Evolutionary conservation across 768 basidiomycete genomes (phyloP).

Genomic region (Termitomyces sp.): DNA sequence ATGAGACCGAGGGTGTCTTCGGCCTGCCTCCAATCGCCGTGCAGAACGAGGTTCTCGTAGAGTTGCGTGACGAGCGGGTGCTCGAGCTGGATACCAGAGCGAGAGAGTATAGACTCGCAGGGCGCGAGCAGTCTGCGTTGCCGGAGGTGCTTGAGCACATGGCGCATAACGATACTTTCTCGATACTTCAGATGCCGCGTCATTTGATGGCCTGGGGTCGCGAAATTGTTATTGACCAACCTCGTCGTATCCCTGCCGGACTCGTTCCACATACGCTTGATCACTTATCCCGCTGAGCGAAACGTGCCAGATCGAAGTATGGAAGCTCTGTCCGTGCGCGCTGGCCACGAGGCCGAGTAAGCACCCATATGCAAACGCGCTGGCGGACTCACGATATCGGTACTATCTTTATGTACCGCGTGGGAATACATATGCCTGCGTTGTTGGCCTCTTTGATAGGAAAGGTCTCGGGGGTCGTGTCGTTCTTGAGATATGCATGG

Average conservation of each 20-base stretch:
- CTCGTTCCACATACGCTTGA: constrained; percentile 47
- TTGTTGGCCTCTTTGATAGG: constrained; percentile 49
- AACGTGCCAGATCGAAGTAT: constrained; percentile 77
- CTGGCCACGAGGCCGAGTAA: too few species aligned
- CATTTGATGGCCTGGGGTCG: constrained; percentile 2
- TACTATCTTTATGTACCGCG: constrained; percentile 67
- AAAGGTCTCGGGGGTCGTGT: constrained; percentile 59
- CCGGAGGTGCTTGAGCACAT: constrained; percentile 72
- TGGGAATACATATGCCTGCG: constrained; percentile 53
- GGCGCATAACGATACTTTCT: constrained; percentile 59
- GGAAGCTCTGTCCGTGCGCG: constrained; percentile 66
- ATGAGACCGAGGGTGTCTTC: constrained; percentile 48
- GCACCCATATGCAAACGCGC: too few species aligned
- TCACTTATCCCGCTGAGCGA: constrained; percentile 56
- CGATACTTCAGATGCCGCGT: constrained; percentile 42
- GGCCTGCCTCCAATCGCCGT: constrained; percentile 56
- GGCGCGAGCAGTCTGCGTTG: constrained; percentile 67
- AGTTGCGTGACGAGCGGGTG: constrained; percentile 66
- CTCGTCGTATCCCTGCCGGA: constrained; percentile 52
- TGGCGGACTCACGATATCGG: too few species aligned
- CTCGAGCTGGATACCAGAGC: constrained; percentile 54
- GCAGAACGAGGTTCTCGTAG: constrained; percentile 57
- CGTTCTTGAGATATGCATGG: constrained; percentile 60
- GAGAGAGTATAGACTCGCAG: constrained; percentile 50
- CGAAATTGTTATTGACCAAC: constrained; percentile 30